Evolutionary conservation across 768 basidiomycete genomes (phyloP), one percentile per base, ranked within the genome.

Genomic region (Rhodotorula babjevae): DNA sequence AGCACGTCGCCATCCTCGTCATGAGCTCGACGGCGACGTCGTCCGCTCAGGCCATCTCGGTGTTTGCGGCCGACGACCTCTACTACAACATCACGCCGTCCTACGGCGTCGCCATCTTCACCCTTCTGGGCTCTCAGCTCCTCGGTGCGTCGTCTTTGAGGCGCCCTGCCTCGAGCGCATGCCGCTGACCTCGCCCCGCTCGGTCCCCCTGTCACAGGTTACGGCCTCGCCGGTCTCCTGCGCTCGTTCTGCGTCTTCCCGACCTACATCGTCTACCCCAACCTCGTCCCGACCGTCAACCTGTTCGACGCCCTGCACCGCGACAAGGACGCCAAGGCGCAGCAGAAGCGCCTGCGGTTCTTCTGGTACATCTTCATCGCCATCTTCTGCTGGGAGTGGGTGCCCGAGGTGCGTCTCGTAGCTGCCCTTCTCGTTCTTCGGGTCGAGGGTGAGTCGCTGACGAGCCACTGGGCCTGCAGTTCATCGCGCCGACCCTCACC

Each of bases 301-400:
- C 73, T 79, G 25, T 79, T 81, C 74, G 79, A 81, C 61, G 77
- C 79, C 7, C 73, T 81, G 11, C 80, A 81, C 71, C 68, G 69
- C 33, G 69, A 72, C 60, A 75, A 79, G 68, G 79, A 79, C 59
- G 74, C 73, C 21, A 63, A 60, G 23, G 57, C 76, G 16, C 74
- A 76, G 49, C 73, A 67, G 62, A 79, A 79, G 75, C 77, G 81
- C 44, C 72, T 76, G 23, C 58, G 67, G 29, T 67, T 80, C 73
- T 81, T 80, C 74, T 80, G 80, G 80, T 70, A 73, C 59, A 61
- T 79, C 44, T 80, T 80, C 75, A 61, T 70, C 58, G 74, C 62
- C 53, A 79, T 79, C 67, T 80, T 79, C 67, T 53, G 63, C 53
- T 75, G 67, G 72, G 62, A 73, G 59, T 73, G 61, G 55, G 62